A percentile compares a stretch with the other conserved stretches of the same genome.
phyloP scores from a whole-genome alignment of 441 rosid species.

The Dalechampia spathulata region DNA sequence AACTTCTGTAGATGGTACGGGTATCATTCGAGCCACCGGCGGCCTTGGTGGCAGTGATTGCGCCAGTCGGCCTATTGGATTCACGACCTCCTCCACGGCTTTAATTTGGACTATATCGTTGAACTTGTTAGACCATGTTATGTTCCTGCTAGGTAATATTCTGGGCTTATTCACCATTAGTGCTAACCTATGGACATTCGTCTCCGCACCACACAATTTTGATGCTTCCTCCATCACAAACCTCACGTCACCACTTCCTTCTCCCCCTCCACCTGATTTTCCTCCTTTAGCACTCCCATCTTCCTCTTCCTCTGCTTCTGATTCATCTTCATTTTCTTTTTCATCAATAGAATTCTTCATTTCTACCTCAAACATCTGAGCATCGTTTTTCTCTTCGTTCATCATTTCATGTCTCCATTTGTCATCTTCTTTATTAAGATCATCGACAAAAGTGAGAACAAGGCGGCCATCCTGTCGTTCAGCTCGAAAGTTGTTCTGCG shows the following conservation, averaged over 20 bases:
- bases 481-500: slow-evolving; percentile 59
- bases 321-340: slow-evolving; percentile 16
- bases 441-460: slow-evolving; percentile 47
- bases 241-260: slow-evolving; percentile 8
- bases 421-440: slow-evolving; percentile 8
- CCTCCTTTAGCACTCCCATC: slow-evolving; percentile 4
- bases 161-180: slow-evolving; percentile 44
- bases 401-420: no score
- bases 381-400: no score
- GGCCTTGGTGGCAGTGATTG: slow-evolving; percentile 53
- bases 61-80: slow-evolving; percentile 22
- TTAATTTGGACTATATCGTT: slow-evolving; percentile 24
- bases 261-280: slow-evolving; percentile 2
- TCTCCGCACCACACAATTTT: slow-evolving; percentile 24
- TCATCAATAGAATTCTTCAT: slow-evolving; percentile 19
- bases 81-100: slow-evolving; percentile 2
- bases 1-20: slow-evolving; percentile 21
- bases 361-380: slow-evolving; percentile 21
- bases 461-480: slow-evolving; percentile 82
- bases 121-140: slow-evolving; percentile 31
- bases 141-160: slow-evolving; percentile 33
- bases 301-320: slow-evolving; percentile 12
- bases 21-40: slow-evolving; percentile 32
- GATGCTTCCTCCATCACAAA: slow-evolving; percentile 25
- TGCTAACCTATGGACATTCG: slow-evolving; percentile 45